Evolutionary conservation across 2,329 filamentous ascomycete genomes (phyloP), one percentile per base, ranked within the genome.

Genomic region (Metarhizium rileyi): DNA sequence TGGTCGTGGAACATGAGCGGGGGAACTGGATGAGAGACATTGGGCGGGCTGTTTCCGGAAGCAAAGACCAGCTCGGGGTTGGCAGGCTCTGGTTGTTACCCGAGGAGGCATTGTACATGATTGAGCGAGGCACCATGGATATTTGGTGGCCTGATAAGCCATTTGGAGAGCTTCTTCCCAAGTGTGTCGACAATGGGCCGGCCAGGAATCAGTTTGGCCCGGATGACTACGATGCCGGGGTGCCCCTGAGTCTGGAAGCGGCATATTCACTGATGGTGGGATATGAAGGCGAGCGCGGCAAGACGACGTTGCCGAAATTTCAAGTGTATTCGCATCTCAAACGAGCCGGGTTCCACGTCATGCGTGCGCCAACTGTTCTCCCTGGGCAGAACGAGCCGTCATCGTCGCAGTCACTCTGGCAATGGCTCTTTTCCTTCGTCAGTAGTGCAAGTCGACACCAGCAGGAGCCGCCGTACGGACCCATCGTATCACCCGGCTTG

Each of bases 191-290:
- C 12, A 52, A 58, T 35, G 50, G 51, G 10, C 22, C 50, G 7
- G 41, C 50, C 2, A 57, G 53, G 43, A 54, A 53, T 10, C 49
- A 58, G 25, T 59, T 62, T 10, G 48, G 51, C 3, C 59, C 62
- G 2, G 60, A 68, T 27, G 71, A 74, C 40, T 79, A 81, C 51
- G 77, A 82, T 6, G 69, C 76, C 4, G 86, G 85, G 0, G 66
- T 93, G n/a, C 90, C 91, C 0, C 83, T 98, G 73, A 95, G 87
- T 66, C 70, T 97, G 36, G 88, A 97, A 65, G 90, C 87, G 5
- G 90, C 90, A 0, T 97, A 97, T 70, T 80, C 90, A 5, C 77
- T 89, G 22, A 82, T 95, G 48, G 78, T 95, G 55, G 89, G 89
- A 1, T 72, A 78, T 23, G 84, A 87, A 44, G 77, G 71, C 5